Base-by-base conservation (phyloP, 139 green algal species). In the Trebouxia sp. region DNA sequence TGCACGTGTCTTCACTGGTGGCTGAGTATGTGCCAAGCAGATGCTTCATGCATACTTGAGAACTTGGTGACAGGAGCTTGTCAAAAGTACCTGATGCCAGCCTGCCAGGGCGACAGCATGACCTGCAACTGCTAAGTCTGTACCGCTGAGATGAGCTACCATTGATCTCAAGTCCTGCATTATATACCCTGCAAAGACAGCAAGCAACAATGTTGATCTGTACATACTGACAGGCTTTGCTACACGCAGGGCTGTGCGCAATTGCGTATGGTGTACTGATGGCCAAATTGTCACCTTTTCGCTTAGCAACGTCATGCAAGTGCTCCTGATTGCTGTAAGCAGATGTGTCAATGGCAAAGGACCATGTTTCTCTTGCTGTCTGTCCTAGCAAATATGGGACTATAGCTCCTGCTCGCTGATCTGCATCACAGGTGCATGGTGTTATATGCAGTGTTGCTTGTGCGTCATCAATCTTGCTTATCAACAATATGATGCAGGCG, bases 111-210 rank as follows among this genome's bases (percentile, higher is more conserved):
- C 88, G 17, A 90, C 80, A n/a, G 87, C 87, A 32, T 87, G 85
- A 0, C 91, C 92, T 35, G 91, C 92, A 11, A 94, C 85, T 7
- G 91, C 88, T 65, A 90, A 87, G 48, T 92, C 88, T 39, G 88
- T 87, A 4, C 79, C 65, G 6, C 80, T 88, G 28, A 95, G 88
- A 17, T 69, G 76, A 0, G 87, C 77, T 81, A 94, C 88, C 41
- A 92, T 79, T 22, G 72, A 56, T 4, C 90, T 83, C 74, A 95
- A 65, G 76, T 94, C 90, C 66, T 77, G 55, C 43, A 90, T 41
- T 2, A 50, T 26, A 22, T 24, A 80, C 10, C 72, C 74, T 81
- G 74, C 66, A 70, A n/a, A 12, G 45, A 28, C 3, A 42, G 51
- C 0, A 45, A n/a, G n/a, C n/a, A n/a, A n/a, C n/a, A n/a, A n/a